Conservation (phyloP, 2,329 filamentous ascomycete genomes). For the Escovopsis sp. region DNA sequence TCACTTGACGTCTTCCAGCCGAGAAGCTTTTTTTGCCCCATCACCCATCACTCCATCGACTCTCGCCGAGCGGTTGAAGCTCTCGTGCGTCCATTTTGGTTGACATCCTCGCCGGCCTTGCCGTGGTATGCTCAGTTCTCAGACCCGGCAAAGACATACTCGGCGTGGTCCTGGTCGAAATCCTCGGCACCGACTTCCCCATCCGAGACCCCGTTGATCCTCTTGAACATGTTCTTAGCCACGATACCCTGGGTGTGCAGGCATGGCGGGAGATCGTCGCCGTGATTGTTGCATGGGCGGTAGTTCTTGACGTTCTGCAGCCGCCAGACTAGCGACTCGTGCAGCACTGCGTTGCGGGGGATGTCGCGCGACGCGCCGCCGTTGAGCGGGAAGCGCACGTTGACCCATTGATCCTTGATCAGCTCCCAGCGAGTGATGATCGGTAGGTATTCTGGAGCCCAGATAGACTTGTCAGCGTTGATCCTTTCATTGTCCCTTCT, state of each 20-base stretch:
- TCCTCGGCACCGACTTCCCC: not conserved
- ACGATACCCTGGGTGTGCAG: conserved; percentile 12
- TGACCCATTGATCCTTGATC: conserved; percentile 16
- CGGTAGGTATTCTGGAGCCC: conserved; percentile 20
- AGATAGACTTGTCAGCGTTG: conserved; percentile 3
- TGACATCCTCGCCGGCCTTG: no score
- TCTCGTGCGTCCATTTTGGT: no score
- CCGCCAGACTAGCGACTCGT: conserved; percentile 22
- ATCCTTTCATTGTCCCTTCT: not conserved
- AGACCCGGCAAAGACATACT: no score
- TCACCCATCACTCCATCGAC: no score
- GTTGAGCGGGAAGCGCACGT: conserved; percentile 24
- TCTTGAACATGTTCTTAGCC: conserved; percentile 1
- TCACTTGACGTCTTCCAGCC: no score
- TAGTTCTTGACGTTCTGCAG: conserved; percentile 16
- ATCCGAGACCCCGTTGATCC: not conserved
- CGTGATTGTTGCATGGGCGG: conserved; percentile 20
- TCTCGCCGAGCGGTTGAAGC: no score
- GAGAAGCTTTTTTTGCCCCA: no score
- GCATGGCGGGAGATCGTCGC: conserved; percentile 15
- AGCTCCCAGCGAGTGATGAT: conserved; percentile 27
- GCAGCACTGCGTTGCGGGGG: conserved; percentile 22
- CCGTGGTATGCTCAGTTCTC: no score
- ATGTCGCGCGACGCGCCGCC: conserved; percentile 23
- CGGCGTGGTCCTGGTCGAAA: no score